Evolutionary conservation across 169 alveolate species (phyloP).

Genomic region (Cryptosporidium canis): DNA sequence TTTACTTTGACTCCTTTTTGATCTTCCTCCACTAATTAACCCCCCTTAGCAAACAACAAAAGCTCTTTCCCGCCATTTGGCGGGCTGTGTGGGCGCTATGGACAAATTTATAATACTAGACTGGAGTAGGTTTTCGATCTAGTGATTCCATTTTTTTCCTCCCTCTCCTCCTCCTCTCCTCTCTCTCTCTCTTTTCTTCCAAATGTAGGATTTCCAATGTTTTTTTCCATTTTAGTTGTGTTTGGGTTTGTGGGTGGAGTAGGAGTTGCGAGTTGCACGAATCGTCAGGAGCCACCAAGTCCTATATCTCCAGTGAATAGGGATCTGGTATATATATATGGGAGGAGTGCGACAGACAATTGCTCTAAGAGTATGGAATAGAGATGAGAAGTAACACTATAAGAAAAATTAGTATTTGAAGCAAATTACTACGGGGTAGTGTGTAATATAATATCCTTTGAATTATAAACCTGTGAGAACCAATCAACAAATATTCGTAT

Average conservation of each 20-base stretch:
- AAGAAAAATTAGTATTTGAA: not conserved
- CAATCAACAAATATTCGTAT: conserved; percentile 54
- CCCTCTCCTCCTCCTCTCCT: no score
- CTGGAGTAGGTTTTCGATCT: not conserved
- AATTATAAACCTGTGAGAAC: not conserved
- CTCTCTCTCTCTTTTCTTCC: no score
- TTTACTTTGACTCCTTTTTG: not conserved
- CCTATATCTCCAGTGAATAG: no score
- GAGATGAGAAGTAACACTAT: not conserved
- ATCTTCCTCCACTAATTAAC: not conserved
- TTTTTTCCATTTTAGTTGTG: not conserved
- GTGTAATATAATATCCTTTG: not conserved
- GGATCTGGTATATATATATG: not conserved
- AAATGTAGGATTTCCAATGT: not conserved
- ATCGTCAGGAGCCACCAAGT: no score
- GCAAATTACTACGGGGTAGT: not conserved
- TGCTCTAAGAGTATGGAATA: not conserved
- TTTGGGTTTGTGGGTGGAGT: not conserved
- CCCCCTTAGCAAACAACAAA: not conserved
- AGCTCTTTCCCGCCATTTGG: not conserved
- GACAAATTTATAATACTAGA: not conserved
- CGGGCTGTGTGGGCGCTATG: not conserved
- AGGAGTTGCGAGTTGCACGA: no score
- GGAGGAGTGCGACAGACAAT: not conserved
- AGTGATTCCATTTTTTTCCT: not conserved